Conservation (phyloP, 163 green algal genomes). For the Chlamydomonas reinhardtii region DNA sequence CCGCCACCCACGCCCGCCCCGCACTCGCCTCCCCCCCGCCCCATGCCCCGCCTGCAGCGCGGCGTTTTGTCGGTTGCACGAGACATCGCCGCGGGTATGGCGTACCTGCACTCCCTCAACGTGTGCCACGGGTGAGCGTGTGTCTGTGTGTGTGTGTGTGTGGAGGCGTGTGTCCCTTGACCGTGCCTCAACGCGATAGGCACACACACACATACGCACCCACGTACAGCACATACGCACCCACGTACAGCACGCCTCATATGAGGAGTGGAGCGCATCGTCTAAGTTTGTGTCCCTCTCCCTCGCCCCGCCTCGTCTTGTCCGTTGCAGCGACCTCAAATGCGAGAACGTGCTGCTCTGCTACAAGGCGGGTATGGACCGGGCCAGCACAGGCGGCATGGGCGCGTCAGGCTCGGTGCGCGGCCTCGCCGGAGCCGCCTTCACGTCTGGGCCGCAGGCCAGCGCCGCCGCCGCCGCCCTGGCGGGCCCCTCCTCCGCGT, state of each 20-base stretch:
- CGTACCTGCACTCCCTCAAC: constrained; percentile 70
- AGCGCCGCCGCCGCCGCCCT: not conserved
- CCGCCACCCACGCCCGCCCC: too few relatives aligned
- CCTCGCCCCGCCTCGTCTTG: not conserved
- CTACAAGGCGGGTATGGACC: not conserved
- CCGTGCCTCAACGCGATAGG: too few relatives aligned
- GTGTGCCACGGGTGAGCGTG: constrained; percentile 64
- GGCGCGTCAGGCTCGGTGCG: not conserved
- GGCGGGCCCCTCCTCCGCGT: not conserved
- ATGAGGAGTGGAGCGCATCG: too few relatives aligned
- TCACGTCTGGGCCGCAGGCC: not conserved
- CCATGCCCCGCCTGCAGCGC: not conserved
- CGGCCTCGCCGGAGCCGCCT: not conserved
- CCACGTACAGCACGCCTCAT: too few relatives aligned
- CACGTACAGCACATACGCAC: too few relatives aligned
- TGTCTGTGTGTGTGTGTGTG: too few relatives aligned
- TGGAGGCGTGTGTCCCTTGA: too few relatives aligned
- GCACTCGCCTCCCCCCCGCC: too few relatives aligned
- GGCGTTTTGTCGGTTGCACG: constrained; percentile 41
- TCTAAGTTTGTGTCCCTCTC: not conserved
- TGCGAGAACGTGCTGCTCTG: constrained; percentile 70
- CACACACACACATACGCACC: too few relatives aligned
- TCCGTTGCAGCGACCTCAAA: constrained; percentile 65
- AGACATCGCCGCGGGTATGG: constrained; percentile 70
- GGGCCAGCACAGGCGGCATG: not conserved